Base-by-base conservation (phyloP, 179 eudicot species). In the Vitellaria paradoxa region DNA sequence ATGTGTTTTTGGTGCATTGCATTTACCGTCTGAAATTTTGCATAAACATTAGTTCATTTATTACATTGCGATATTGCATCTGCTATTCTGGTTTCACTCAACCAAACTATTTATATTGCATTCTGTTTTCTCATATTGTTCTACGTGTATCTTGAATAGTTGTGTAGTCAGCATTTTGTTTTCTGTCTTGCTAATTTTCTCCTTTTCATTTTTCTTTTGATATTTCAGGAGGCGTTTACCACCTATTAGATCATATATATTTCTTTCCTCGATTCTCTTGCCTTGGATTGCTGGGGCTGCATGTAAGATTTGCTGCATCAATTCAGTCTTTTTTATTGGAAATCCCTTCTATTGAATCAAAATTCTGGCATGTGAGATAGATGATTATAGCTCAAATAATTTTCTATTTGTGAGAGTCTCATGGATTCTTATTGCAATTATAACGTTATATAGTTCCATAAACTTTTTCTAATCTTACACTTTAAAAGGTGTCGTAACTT, bases 251-350 rank as follows among this genome's bases (percentile, higher is more conserved):
- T 89, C 98, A 53, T 88, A 79, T 50, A 65, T 82, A 77, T 86
- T 84, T 80, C 94, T 94, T 74, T 89, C 93, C 17, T 60, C 85
- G 73, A 78, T 89, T 81, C 92, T 94, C 60, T 80, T 91, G 68
- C 98, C 98, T 53, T 94, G 98, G 98, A 65, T 94, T 84, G 89
- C 85, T 72, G 84, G 80, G 63, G 87, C 97, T 83, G 82, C 90
- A 66, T 46, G 97, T 92, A 91, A 88, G 96, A 64, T 9, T 84
- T 66, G 26, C 57, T 24, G 17, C 37, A 30, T 55, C 49, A 12
- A 64, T 23, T 40, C 37, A 45, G 17, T n/a, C 56, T 75, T n/a
- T 30, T 76, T 52, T 26, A 4, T 24, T 69, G 24, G 52, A 24
- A 24, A 65, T 68, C 13, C 50, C 42, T 81, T 24, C 52, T 15